Evolutionary conservation across 106 monocot genomes (phyloP), one percentile per base, ranked within the genome.

Genomic region (Acorus calamus): DNA sequence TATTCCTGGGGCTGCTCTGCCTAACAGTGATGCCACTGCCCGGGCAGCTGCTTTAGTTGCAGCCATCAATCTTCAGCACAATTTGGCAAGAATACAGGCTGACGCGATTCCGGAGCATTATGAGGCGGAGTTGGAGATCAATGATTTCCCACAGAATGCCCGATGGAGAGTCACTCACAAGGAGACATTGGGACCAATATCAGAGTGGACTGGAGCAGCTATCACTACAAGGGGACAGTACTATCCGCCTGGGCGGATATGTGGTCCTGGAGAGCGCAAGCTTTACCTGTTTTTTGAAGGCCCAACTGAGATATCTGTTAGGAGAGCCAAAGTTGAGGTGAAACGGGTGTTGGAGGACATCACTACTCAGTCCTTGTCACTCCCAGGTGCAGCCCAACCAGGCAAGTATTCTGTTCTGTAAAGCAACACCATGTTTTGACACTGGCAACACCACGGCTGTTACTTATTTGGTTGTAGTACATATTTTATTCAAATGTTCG

Each of bases 101-200:
- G 87, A 96, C 76, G 86, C 90, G 11, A 76, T 87, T 84, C 90
- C 94, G 11, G 87, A 90, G 67, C 90, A 90, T 58, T 96, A 96
- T 60, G 87, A 87, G 58, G 94, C 90, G 46, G 90, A 90, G 55
- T 65, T 96, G 49, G 94, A 96, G 78, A 96, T 96, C 56, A 90
- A 96, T 64, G 94, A 90, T 47, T 90, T 96, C 42, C 89, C 94
- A 11, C 94, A 96, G 57, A 87, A 90, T 80, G 94, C 94, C 7
- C 81, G 94, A 10, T 96, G 94, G 94, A 90, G 78, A 74, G 79
- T 96, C 7, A 96, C 94, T 3, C 94, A 96, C 59, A 96, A 96
- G 53, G 94, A 96, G 70, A 96, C 94, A 6, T 62, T 96, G 63
- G 84, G 76, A 67, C 94, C 94, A 50, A 90, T 96, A 53, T 87